Base-by-base conservation (phyloP, 192 early-diverging fungal species). In the Linnemannia elongata region DNA sequence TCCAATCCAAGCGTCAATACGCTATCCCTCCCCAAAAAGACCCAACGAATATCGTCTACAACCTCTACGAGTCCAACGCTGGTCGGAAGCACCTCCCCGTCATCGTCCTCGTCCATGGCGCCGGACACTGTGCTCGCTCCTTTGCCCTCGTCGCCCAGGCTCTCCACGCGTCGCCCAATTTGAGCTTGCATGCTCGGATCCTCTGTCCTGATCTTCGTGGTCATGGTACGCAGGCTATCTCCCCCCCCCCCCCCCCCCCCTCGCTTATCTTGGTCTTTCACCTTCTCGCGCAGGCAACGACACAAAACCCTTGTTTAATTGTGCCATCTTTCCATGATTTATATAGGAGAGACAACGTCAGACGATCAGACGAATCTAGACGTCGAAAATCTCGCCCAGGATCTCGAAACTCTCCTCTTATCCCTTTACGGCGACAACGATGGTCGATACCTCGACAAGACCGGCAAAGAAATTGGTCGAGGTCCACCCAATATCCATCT, bases 21-120 rank as follows among this genome's bases (percentile, higher is more conserved):
- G 38, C 81, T 20, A 73, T 82, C 55, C 71, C 75, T 6, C 7
- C 20, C 13, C 71, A 77, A 3, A 10, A 74, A 33, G 75, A 82
- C 70, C n/a, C 75, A 2, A 66, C 76, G 3, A 35, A 63, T 12
- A 77, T 73, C 38, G 72, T 71, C 38, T 77, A 66, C 57, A 73
- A 45, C 0, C 41, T 82, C 7, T 82, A 77, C 44, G 81, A 82
- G 70, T 68, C 55, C 76, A 77, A 77, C 57, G n/a, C 54, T 20
- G 70, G 71, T 24, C 47, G 33, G 10, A 47, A 24, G 5, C 69
- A 82, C 30, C 22, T 73, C n/a, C 91, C 92, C 1, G 76, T 93
- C 0, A 92, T 93, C 80, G 82, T 94, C 41, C 79, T 93, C 60
- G 90, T 92, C 79, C 93, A 94, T 63, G 93, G 93, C 22, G 93